phyloP scores from a whole-genome alignment of 2,329 filamentous ascomycete genomes.

The Ophiocordyceps camponoti-floridani region DNA sequence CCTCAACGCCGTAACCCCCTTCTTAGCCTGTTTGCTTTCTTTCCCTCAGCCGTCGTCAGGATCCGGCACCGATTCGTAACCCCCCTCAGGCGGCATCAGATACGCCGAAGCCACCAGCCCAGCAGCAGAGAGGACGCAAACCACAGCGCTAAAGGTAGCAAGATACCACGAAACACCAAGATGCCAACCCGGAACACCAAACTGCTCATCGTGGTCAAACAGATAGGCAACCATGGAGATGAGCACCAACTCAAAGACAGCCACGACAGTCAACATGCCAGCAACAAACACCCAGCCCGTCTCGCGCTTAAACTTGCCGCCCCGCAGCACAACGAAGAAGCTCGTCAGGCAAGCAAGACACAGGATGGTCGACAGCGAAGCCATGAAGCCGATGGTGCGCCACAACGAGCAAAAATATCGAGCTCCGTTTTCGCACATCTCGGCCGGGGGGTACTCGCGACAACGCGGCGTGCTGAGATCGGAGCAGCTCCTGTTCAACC shows the following conservation, averaged over 20 bases:
- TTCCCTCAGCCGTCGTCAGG: slow-evolving; percentile 17
- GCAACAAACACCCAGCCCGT: slow-evolving; percentile 65
- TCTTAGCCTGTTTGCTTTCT: too few relatives aligned
- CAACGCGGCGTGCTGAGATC: slow-evolving; percentile 46
- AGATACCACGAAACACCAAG: slow-evolving; percentile 68
- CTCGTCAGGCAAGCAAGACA: slow-evolving; percentile 67
- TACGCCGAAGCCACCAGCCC: slow-evolving; percentile 50
- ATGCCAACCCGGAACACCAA: slow-evolving; percentile 62
- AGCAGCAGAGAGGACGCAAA: slow-evolving; percentile 33
- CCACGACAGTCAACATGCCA: slow-evolving; percentile 45
- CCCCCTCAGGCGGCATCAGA: slow-evolving; percentile 60
- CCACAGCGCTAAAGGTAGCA: slow-evolving; percentile 35
- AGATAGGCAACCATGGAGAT: slow-evolving; percentile 75
- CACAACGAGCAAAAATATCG: slow-evolving; percentile 82
- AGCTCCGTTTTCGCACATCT: slow-evolving; percentile 22
- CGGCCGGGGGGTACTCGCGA: slow-evolving; percentile 17
- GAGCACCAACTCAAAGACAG: slow-evolving; percentile 51
- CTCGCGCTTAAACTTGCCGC: slow-evolving; percentile 65
- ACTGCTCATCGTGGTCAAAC: slow-evolving; percentile 67
- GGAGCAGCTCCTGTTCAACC: slow-evolving; percentile 68
- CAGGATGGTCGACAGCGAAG: slow-evolving; percentile 67
- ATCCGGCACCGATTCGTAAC: slow-evolving; percentile 54
- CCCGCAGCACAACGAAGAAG: slow-evolving; percentile 59
- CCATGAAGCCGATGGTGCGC: slow-evolving; percentile 73
- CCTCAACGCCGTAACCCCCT: too few relatives aligned